Evolutionary conservation across 352 stramenopile genomes (phyloP).

Genomic region (Phytopythium boreale): DNA sequence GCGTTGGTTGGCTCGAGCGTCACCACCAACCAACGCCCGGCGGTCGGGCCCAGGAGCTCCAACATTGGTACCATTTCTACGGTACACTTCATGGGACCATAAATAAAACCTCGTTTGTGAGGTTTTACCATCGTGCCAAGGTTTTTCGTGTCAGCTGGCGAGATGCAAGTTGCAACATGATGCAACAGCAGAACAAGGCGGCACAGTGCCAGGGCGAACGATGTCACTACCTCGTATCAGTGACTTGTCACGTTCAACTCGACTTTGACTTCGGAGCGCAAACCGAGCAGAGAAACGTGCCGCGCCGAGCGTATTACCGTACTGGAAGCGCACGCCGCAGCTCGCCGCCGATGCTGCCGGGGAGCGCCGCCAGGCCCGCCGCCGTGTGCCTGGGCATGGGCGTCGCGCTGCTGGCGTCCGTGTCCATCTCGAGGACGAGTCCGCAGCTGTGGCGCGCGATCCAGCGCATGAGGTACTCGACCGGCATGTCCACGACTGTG

Average conservation of each 20-base stretch:
- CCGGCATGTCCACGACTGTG: slow-evolving; percentile 12
- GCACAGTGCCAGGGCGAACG: background rate
- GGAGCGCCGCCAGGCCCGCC: slow-evolving; percentile 21
- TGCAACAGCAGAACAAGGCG: background rate
- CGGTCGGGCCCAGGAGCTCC: background rate
- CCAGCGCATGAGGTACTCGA: slow-evolving; percentile 22
- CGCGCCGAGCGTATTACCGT: background rate
- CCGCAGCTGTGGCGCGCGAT: slow-evolving; percentile 47
- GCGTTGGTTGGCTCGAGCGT: slow-evolving; percentile 7
- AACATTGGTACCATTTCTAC: background rate
- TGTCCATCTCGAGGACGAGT: slow-evolving; percentile 55
- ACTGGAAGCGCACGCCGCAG: background rate
- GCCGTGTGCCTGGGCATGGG: slow-evolving; percentile 68
- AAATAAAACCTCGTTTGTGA: background rate
- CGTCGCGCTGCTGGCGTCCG: slow-evolving; percentile 63
- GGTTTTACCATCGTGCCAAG: background rate
- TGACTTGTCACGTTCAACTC: slow-evolving; percentile 1
- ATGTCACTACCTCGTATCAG: background rate
- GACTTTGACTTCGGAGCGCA: background rate
- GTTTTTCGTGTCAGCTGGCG: background rate
- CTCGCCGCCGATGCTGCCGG: slow-evolving; percentile 14
- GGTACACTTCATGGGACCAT: too few relatives aligned
- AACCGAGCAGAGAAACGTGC: background rate
- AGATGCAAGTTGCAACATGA: background rate
- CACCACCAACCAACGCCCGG: slow-evolving; percentile 14